A percentile compares a stretch with the other conserved stretches of the same genome.
phyloP scores from a whole-genome alignment of 345 rosid genomes.

The Aquilaria yunnanensis region DNA sequence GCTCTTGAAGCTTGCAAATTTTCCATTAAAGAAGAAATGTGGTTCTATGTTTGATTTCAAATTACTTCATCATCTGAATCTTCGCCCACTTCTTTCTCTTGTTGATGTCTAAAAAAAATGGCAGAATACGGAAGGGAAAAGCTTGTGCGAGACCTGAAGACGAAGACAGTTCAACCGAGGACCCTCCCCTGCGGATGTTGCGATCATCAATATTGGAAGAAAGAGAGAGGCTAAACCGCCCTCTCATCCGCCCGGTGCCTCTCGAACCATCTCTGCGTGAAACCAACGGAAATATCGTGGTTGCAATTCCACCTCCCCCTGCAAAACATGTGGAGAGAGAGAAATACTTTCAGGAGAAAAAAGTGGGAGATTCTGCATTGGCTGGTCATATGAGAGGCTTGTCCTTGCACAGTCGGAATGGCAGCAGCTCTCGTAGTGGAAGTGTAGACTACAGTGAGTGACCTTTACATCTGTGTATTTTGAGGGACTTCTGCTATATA shows the following conservation, averaged over 20 bases:
- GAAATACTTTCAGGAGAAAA: constrained; percentile 84
- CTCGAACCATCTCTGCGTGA: constrained; percentile 31
- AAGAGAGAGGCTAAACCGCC: constrained; percentile 64
- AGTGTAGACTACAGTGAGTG: constrained; percentile 70
- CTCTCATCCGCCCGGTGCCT: constrained; percentile 63
- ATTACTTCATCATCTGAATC: no score
- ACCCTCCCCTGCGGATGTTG: constrained; percentile 35
- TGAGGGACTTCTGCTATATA: no score
- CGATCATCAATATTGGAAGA: constrained; percentile 46
- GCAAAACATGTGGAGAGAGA: constrained; percentile 88
- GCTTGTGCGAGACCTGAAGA: constrained; percentile 81
- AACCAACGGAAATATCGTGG: constrained; percentile 27
- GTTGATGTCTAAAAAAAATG: constrained; percentile 8
- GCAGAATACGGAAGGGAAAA: constrained; percentile 84
- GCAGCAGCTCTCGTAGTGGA: constrained; percentile 79
- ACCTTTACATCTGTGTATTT: constrained; percentile 9
- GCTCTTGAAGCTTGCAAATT: no score
- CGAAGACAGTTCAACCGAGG: constrained; percentile 38
- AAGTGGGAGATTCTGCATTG: constrained; percentile 47
- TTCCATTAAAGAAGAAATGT: no score
- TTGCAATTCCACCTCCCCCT: constrained; percentile 92
- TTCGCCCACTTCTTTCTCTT: not conserved
- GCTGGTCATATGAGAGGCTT: constrained; percentile 68
- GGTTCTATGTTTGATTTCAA: no score
- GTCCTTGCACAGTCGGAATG: constrained; percentile 72